Evolutionary conservation across 129 eudicot genomes (phyloP).

Genomic region (Helichrysum umbraculigerum): DNA sequence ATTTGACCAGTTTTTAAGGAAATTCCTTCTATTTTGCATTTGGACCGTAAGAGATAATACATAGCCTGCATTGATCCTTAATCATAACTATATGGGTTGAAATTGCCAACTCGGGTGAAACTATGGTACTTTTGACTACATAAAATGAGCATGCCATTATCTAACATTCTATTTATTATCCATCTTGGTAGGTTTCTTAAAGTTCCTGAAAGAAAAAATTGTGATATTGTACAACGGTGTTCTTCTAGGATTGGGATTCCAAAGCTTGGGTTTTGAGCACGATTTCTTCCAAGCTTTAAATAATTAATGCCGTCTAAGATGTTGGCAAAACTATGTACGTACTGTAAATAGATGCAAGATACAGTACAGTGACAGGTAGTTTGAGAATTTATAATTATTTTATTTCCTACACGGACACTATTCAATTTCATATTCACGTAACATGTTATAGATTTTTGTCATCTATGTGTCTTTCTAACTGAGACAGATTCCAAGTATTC

Average conservation of each 20-base stretch:
- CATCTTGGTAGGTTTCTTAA: conserved; percentile 26
- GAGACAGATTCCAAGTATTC: conserved; percentile 68
- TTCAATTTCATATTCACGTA: neutral
- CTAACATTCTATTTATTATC: neutral
- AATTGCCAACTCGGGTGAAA: neutral
- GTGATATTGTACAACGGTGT: conserved; percentile 26
- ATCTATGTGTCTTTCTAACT: neutral
- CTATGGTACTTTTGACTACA: neutral
- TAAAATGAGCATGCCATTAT: neutral
- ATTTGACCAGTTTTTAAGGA: neutral
- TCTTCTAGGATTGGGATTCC: conserved; percentile 39
- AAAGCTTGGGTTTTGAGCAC: conserved; percentile 37
- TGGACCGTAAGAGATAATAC: neutral
- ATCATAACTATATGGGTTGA: no score
- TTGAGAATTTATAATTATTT: neutral
- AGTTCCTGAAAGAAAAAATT: conserved; percentile 30
- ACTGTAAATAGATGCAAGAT: conserved; percentile 30
- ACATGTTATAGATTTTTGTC: neutral
- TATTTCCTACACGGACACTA: neutral
- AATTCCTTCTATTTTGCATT: neutral
- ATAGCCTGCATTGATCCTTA: neutral
- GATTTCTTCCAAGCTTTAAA: conserved; percentile 43
- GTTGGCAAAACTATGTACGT: neutral
- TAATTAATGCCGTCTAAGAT: neutral
- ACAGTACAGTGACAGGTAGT: conserved; percentile 2